Conservation (phyloP, 116 monocot genomes). For the Phalaenopsis hybrid region DNA sequence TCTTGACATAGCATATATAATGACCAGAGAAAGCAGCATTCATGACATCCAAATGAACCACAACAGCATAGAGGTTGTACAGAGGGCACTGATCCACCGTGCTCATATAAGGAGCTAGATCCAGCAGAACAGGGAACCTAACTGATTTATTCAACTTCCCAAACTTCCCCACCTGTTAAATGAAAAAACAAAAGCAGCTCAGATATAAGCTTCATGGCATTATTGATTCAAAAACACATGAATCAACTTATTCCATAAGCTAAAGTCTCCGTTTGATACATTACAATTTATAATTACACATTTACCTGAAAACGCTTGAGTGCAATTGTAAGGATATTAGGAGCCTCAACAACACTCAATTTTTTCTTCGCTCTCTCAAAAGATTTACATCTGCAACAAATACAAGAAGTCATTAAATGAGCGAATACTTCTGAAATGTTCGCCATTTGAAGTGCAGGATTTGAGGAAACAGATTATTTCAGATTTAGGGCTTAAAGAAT, state of each 20-base stretch:
- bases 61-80: slow-evolving; percentile 78
- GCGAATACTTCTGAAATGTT: background rate
- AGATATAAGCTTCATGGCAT: too few species aligned
- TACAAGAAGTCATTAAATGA: background rate
- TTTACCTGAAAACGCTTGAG: slow-evolving; percentile 90
- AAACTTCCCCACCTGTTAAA: slow-evolving; percentile 81
- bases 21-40: slow-evolving; percentile 89
- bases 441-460: background rate
- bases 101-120: slow-evolving; percentile 59
- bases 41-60: slow-evolving; percentile 75
- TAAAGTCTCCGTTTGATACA: too few species aligned
- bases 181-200: background rate
- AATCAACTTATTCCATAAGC: too few species aligned
- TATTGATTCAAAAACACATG: too few species aligned
- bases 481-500: too few species aligned
- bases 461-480: background rate
- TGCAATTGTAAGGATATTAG: slow-evolving; percentile 86
- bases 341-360: slow-evolving; percentile 69
- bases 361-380: slow-evolving; percentile 85
- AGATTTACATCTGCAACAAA: slow-evolving; percentile 63
- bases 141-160: slow-evolving; percentile 83
- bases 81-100: slow-evolving; percentile 39
- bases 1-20: slow-evolving; percentile 83
- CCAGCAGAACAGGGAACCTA: slow-evolving; percentile 53
- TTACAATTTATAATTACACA: background rate